Base-by-base conservation (phyloP, 306 rosid genomes). In the Prunus persica region DNA sequence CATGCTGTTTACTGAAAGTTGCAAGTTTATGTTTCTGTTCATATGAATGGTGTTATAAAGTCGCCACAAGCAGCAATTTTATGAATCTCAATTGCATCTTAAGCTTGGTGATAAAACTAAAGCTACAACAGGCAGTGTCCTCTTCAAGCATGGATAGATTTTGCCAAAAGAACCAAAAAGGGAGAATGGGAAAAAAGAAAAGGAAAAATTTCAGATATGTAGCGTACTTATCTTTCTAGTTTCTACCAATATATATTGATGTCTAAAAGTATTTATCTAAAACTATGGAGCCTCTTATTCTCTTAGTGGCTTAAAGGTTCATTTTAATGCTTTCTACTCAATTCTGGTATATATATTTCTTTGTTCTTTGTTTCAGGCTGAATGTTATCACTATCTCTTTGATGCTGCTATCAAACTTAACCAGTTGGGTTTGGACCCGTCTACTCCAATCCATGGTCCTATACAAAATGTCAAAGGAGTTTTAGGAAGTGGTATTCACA, bases 351-450 rank as follows among this genome's bases (percentile, higher is more conserved):
- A 34, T 32, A 34, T 34, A 34, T 34, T 32, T 60, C 22, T 24
- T 16, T 77, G 63, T 82, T 43, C 73, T 76, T 71, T 81, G 74
- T 81, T 80, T 20, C 89, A 92, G 96, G 86, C 96, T 58, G 98
- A 92, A 76, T 90, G 96, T 68, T 95, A 92, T 71, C 97, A 89
- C 68, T 88, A 88, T 86, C 98, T 95, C 84, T 95, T 95, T 82
- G 98, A 90, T 79, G 96, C 97, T 81, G 96, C 97, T 78, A 77
- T 92, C 76, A 94, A 89, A 81, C 95, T 94, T 84, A 85, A 82
- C 62, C 98, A 92, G 85, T 73, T 92, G 89, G 98, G 92, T 74
- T 77, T 90, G 86, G 96, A 92, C 82, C 90, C 90, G 88, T 73
- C 97, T 15, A 87, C 96, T 65, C 92, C 96, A 56, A 73, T 73